A percentile compares a stretch with the other conserved stretches of the same genome.
These are phyloP conservation scores for Pythium sukuiense DNA, from an alignment of 352 stramenopile genomes.

Conservation along the genomic window DNA sequence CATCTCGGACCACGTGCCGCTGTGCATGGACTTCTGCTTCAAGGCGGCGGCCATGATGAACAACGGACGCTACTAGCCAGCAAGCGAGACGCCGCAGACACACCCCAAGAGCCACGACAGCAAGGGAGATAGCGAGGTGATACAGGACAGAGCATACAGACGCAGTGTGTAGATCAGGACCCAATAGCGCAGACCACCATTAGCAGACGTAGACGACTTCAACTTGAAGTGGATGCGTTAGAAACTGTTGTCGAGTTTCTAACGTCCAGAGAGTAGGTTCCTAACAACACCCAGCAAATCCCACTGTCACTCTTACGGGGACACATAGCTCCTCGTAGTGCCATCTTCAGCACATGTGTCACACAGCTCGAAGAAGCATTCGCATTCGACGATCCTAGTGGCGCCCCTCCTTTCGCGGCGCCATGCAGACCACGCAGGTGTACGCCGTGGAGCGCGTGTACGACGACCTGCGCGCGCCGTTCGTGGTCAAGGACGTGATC, in stretches of 20 bases:
- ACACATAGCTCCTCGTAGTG: slow-evolving; percentile 5
- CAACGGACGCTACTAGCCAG: slow-evolving; percentile 32
- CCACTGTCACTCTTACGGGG: slow-evolving; percentile 17
- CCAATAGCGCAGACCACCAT: neutral
- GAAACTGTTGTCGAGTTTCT: neutral
- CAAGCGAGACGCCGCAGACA: slow-evolving; percentile 1
- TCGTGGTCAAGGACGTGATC: slow-evolving; percentile 84
- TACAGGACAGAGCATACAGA: slow-evolving; percentile 1
- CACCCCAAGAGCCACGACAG: neutral
- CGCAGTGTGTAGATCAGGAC: slow-evolving; percentile 14
- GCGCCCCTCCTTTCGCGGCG: neutral
- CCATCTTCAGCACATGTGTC: slow-evolving; percentile 20
- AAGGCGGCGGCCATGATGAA: slow-evolving; percentile 45
- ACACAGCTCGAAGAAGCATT: slow-evolving; percentile 8
- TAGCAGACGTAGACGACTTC: neutral
- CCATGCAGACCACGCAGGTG: slow-evolving; percentile 86
- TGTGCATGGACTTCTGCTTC: slow-evolving; percentile 89
- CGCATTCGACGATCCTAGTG: neutral
- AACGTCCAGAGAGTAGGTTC: neutral
- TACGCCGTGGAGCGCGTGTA: slow-evolving; percentile 88
- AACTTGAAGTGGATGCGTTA: slow-evolving; percentile 28
- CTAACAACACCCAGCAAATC: neutral
- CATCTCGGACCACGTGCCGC: slow-evolving; percentile 95
- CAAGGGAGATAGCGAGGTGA: neutral
- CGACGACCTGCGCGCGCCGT: slow-evolving; percentile 80